A percentile compares a stretch with the other conserved stretches of the same genome.
Conservation (phyloP, 2,329 filamentous ascomycete genomes). For the Penicillium sp. region DNA sequence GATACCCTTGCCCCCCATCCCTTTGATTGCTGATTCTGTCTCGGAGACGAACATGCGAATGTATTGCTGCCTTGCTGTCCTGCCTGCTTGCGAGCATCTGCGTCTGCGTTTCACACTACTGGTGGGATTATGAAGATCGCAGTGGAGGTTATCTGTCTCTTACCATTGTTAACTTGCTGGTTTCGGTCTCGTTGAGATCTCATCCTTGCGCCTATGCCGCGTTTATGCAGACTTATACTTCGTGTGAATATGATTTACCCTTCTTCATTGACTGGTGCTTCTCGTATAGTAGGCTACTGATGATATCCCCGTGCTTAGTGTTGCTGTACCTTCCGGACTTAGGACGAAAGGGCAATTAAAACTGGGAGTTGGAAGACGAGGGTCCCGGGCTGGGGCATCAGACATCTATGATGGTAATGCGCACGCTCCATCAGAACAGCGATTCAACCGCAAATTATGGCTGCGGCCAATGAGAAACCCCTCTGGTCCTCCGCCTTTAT, state of each 20-base stretch:
- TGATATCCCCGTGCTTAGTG: too few relatives aligned
- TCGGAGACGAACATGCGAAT: conserved; percentile 22
- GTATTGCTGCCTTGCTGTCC: conserved; percentile 7
- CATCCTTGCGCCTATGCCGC: conserved; percentile 5
- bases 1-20: conserved; percentile 6
- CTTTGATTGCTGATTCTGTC: conserved; percentile 17
- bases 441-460: too few relatives aligned
- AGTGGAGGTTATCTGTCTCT: not conserved
- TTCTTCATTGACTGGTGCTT: not conserved
- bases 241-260: conserved; percentile 24
- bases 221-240: conserved; percentile 19
- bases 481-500: too few relatives aligned
- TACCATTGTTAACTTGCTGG: not conserved
- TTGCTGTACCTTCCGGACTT: too few relatives aligned
- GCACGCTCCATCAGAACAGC: too few relatives aligned
- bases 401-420: too few relatives aligned
- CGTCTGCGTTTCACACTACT: not conserved
- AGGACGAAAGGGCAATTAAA: too few relatives aligned
- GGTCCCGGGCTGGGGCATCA: too few relatives aligned
- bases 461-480: too few relatives aligned
- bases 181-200: not conserved
- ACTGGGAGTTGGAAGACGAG: too few relatives aligned
- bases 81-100: conserved; percentile 11
- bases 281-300: too few relatives aligned
- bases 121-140: conserved; percentile 1